Evolutionary conservation across 805 yeast species (phyloP), one percentile per base, ranked within the genome.

Genomic region (Lipomyces mesembrius): DNA sequence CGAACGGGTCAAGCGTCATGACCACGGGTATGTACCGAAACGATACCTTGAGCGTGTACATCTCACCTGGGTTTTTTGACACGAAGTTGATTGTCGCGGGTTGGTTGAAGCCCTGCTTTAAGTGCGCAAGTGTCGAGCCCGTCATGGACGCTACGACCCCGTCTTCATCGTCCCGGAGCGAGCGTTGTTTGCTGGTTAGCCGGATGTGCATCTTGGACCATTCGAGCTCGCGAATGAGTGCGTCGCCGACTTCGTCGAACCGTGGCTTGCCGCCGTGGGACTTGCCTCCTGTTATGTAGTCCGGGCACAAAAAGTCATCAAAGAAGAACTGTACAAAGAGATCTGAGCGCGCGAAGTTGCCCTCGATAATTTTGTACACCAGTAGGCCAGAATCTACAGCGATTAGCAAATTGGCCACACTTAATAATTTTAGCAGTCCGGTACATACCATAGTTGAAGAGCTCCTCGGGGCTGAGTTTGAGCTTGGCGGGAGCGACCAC

Each of bases 21-120:
- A 83, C 78, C 11, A 92, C 79, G 37, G 99, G 99, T 74, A 92
- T 84, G 90, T 92, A 94, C 68, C 91, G 87, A 68, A 92, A 78
- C 69, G 83, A 83, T 39, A 75, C 71, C 27, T 69, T 64, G 20
- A 71, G 69, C 27, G 59, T 65, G 37, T 65, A 56, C 17, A 22
- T 55, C 22, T 85, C 83, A 6, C 81, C 80, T 35, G 83, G 81
- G 20, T 68, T 70, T 20, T 83, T 77, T 25, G 91, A 89, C 20
- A 81, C 76, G 69, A 92, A 77, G 1, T 84, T 81, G 63, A 92
- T 66, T 2, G 82, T 81, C 62, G 83, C 82, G 37, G 93, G 90
- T 68, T 84, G 80, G 61, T 84, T 80, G 76, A 86, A 92, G n/a
- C 89, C 84, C 68, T 85, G 84, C 74, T 85, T 82, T 61, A 93